Evolutionary conservation across 148 eudicot species (phyloP).

Genomic region (Dianthus caryophyllus): DNA sequence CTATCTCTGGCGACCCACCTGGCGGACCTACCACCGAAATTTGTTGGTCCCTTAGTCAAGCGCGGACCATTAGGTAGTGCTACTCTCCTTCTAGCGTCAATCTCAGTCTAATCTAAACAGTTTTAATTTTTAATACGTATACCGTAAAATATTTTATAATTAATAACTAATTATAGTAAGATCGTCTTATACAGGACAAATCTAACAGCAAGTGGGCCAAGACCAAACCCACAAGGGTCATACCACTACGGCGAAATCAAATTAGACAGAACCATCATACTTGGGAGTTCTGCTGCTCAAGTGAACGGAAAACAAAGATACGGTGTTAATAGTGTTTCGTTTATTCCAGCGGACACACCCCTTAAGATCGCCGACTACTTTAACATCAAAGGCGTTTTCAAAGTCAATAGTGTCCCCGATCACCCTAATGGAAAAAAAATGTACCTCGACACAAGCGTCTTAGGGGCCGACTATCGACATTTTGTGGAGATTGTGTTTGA

Average conservation of each 20-base stretch:
- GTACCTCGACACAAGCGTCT: slow-evolving; percentile 54
- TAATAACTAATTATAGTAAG: no score
- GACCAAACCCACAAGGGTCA: slow-evolving; percentile 95
- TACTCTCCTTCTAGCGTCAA: background rate
- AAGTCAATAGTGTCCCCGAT: slow-evolving; percentile 58
- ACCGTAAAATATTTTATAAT: no score
- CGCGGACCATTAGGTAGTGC: slow-evolving; percentile 52
- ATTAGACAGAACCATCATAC: slow-evolving; percentile 49
- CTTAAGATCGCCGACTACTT: slow-evolving; percentile 80
- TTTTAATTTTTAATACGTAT: no score
- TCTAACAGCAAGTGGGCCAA: slow-evolving; percentile 81
- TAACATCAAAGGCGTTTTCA: slow-evolving; percentile 59
- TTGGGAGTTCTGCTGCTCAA: slow-evolving; percentile 39
- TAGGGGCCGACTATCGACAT: slow-evolving; percentile 51
- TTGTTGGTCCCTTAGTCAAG: slow-evolving; percentile 57
- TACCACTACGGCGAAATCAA: slow-evolving; percentile 72
- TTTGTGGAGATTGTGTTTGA: slow-evolving; percentile 75
- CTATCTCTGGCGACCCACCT: slow-evolving; percentile 55
- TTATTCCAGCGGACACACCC: slow-evolving; percentile 66
- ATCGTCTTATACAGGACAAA: slow-evolving; percentile 44
- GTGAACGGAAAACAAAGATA: slow-evolving; percentile 68
- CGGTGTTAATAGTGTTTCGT: slow-evolving; percentile 65
- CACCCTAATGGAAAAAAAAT: slow-evolving; percentile 33
- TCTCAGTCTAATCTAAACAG: background rate
- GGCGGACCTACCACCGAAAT: slow-evolving; percentile 48